Evolutionary conservation across 768 basidiomycete genomes (phyloP).

Genomic region (Holtermannia corniformis): DNA sequence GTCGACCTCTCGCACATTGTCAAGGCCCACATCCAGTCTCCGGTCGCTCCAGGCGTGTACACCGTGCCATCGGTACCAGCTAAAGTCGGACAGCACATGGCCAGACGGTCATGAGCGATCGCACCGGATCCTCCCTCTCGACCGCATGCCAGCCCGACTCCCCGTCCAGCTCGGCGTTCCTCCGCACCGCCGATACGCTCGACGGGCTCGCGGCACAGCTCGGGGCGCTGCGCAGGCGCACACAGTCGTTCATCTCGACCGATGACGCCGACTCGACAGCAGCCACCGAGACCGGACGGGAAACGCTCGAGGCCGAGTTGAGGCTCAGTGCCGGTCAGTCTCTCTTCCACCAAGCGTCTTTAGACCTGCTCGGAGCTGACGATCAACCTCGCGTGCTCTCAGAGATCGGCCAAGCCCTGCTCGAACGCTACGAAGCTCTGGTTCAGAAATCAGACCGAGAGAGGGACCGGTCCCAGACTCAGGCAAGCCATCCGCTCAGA

Average conservation of each 20-base stretch:
- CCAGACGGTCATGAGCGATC: too few relatives aligned
- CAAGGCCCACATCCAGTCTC: too few relatives aligned
- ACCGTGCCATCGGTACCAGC: too few relatives aligned
- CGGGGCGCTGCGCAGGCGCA: conserved; percentile 7
- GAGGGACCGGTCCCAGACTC: conserved; percentile 23
- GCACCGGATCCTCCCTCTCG: too few relatives aligned
- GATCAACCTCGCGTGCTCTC: conserved; percentile 1
- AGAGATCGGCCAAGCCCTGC: conserved; percentile 85
- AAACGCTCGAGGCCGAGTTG: conserved; percentile 64
- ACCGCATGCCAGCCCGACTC: conserved; percentile 13
- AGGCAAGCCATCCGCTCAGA: conserved; percentile 21
- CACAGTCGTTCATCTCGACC: neutral
- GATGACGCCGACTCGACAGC: neutral
- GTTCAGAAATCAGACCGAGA: conserved; percentile 25
- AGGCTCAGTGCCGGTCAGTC: conserved; percentile 75
- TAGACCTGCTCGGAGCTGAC: neutral
- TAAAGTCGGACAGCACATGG: too few relatives aligned
- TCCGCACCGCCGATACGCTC: conserved; percentile 30
- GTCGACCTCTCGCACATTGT: too few relatives aligned
- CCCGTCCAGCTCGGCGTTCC: conserved; percentile 20
- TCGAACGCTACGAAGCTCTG: conserved; percentile 70
- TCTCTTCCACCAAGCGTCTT: too few relatives aligned
- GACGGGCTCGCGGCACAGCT: conserved; percentile 30
- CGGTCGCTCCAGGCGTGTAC: too few relatives aligned
- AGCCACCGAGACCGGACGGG: conserved; percentile 60